These are phyloP conservation scores for Haplosporangium gracile DNA, from an alignment of 192 early-diverging fungal species.

Conservation along the genomic window DNA sequence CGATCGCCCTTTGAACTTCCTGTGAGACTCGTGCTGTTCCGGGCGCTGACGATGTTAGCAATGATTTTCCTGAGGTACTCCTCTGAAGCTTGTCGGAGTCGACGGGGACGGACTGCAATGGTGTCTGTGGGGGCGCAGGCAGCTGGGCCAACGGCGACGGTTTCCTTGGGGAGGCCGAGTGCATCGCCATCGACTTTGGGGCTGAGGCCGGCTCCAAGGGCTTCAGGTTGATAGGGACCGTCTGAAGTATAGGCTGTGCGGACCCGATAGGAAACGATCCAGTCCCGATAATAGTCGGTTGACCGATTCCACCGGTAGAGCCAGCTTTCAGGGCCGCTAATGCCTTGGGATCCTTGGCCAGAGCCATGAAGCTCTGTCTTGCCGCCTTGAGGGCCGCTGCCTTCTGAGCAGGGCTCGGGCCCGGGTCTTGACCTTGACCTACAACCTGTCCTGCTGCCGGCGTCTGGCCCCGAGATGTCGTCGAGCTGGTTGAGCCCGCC, in stretches of 20 bases:
- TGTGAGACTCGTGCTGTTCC: conserved; percentile 5
- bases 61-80: conserved; percentile 42
- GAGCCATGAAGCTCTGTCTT: conserved; percentile 50
- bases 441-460: conserved; percentile 7
- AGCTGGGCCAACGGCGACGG: background rate
- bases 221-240: conserved; percentile 29
- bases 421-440: conserved; percentile 36
- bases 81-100: conserved; percentile 43
- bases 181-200: conserved; percentile 3
- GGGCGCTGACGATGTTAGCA: conserved; percentile 23
- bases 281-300: conserved; percentile 60
- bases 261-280: conserved; percentile 58
- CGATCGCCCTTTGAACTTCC: conserved; percentile 25
- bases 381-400: conserved; percentile 50
- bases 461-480: conserved; percentile 25
- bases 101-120: conserved; percentile 2
- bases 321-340: conserved; percentile 58
- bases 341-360: conserved; percentile 55
- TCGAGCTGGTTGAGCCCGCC: conserved; percentile 11
- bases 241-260: conserved; percentile 46
- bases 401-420: conserved; percentile 43
- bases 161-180: background rate
- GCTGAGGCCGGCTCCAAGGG: conserved; percentile 6
- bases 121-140: background rate
- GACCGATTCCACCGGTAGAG: conserved; percentile 55